Percentiles rank a stretch among this genome's conserved stretches.
Conservation (phyloP, 352 stramenopile species). For the Halophytophthora polymorphica region DNA sequence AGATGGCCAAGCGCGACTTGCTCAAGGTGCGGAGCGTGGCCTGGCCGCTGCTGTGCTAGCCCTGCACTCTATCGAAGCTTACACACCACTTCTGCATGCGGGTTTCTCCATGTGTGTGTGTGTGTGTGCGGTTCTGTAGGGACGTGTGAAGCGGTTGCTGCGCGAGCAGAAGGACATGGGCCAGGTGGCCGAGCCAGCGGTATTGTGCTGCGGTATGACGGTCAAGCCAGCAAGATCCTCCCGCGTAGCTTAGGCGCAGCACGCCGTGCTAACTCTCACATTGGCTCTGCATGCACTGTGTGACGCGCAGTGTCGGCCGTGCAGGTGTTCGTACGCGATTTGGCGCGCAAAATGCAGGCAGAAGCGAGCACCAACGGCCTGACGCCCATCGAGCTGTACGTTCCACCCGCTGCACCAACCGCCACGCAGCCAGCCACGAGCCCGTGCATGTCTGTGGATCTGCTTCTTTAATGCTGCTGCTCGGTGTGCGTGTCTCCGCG, state of each 20-base stretch:
- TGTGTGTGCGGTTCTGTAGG: conserved; percentile 13
- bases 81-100: neutral
- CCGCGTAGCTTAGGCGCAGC: conserved; percentile 1
- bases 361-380: conserved; percentile 22
- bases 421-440: neutral
- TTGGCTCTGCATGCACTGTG: neutral
- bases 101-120: neutral
- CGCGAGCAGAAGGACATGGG: conserved; percentile 72
- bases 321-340: conserved; percentile 56
- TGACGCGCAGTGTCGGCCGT: conserved; percentile 40
- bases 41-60: neutral
- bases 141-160: conserved; percentile 65
- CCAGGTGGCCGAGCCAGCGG: conserved; percentile 50
- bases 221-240: neutral
- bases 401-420: neutral
- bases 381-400: conserved; percentile 65
- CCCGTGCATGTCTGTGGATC: conserved; percentile 1
- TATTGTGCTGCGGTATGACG: conserved; percentile 37
- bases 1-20: conserved; percentile 32
- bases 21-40: conserved; percentile 42
- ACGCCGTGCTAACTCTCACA: neutral
- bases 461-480: neutral
- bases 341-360: conserved; percentile 41
- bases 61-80: neutral
- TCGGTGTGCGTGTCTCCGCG: conserved; percentile 1